A percentile compares a stretch with the other conserved stretches of the same genome.
Evolutionary conservation across 441 rosid genomes (phyloP).

Genomic region (Populus trichocarpa): DNA sequence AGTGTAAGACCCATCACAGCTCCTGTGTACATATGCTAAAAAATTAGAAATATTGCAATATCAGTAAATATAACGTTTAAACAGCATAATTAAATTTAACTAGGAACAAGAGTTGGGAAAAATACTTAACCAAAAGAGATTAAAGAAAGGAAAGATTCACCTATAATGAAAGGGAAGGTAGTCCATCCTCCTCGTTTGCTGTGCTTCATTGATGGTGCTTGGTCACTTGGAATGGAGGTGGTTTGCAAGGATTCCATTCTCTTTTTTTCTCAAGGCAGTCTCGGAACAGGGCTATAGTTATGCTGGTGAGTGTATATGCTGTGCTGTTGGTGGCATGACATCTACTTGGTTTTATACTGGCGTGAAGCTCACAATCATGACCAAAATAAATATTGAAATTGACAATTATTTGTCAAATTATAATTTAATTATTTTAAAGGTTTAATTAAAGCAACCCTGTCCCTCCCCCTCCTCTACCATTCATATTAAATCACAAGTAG

Average conservation of each 20-base stretch:
- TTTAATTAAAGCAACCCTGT: no score
- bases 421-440: no score
- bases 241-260: not conserved
- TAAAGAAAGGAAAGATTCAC: not conserved
- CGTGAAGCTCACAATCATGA: not conserved
- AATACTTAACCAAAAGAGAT: not conserved
- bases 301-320: no score
- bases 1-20: conserved; percentile 9
- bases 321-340: not conserved
- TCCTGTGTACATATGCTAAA: conserved; percentile 6
- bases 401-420: not conserved
- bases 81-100: not conserved
- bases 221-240: not conserved
- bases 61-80: not conserved
- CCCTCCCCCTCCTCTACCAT: no score
- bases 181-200: conserved; percentile 13
- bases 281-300: no score
- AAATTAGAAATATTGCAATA: no score
- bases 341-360: no score
- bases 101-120: not conserved
- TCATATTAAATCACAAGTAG: no score
- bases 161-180: conserved; percentile 18
- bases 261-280: not conserved
- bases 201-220: not conserved
- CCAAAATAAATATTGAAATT: not conserved